Percentiles rank a stretch among this genome's conserved stretches.
Conservation (phyloP, 306 rosid genomes). For the Sindora glabra region DNA sequence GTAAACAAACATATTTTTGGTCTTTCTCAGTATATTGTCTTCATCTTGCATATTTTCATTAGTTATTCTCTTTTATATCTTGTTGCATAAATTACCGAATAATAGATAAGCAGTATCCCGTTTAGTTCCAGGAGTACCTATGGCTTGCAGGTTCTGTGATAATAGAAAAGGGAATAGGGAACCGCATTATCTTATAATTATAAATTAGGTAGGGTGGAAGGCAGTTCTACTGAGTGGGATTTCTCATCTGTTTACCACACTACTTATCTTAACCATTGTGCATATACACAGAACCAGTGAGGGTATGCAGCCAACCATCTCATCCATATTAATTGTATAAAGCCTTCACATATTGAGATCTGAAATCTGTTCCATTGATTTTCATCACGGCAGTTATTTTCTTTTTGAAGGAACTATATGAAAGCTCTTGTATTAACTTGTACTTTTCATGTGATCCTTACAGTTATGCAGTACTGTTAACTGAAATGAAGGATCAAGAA, state of each 20-base stretch:
- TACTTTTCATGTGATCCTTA: slow-evolving; percentile 21
- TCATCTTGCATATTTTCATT: neutral
- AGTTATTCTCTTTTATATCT: neutral
- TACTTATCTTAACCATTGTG: neutral
- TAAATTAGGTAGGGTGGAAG: neutral
- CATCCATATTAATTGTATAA: too few relatives aligned
- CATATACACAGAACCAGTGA: neutral
- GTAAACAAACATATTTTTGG: neutral
- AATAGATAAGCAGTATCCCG: neutral
- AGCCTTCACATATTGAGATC: slow-evolving; percentile 13
- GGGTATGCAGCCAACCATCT: neutral
- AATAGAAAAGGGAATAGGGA: neutral
- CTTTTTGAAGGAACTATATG: slow-evolving; percentile 14
- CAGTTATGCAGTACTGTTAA: slow-evolving; percentile 77
- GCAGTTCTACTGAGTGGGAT: neutral
- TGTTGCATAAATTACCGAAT: neutral
- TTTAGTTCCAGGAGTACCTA: neutral
- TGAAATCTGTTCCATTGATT: slow-evolving; percentile 1
- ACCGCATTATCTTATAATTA: neutral
- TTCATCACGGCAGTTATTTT: neutral
- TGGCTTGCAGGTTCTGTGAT: slow-evolving; percentile 2
- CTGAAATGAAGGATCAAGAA: slow-evolving; percentile 74
- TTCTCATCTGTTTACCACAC: neutral
- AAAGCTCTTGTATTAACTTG: slow-evolving; percentile 12
- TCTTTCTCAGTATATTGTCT: neutral